Evolutionary conservation across 768 basidiomycete genomes (phyloP), one percentile per base, ranked within the genome.

Genomic region (Exsudoporus frostii): DNA sequence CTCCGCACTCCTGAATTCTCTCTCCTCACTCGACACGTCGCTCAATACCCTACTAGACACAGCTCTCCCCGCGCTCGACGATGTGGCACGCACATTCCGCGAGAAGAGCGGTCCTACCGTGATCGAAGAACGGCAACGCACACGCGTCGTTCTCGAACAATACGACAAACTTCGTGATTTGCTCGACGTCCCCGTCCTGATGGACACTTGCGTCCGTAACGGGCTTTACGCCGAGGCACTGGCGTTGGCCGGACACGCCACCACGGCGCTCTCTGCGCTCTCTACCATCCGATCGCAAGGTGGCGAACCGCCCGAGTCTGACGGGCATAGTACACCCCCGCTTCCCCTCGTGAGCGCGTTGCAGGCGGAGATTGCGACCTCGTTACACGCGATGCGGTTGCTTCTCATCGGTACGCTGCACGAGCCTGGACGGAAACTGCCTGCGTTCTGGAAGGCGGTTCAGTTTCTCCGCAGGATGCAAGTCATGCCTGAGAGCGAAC

Each of bases 181-280:
- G 33, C 82, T 98, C 51, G 94, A 97, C 60, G 81, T 95, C 44
- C 93, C 96, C 9, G 76, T 89, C 46, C 79, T 99, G 29, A 88
- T 97, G 65, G 92, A 96, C 66, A 91, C 92, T 1, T 98, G 93
- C 65, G 89, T 97, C 14, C 82, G 93, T 36, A 93, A 92, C 63
- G 92, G 92, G 7, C 88, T 90, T 70, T 98, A 94, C 73, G 79
- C 85, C 48, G 97, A 98, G 66, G 95, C 94, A 0, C 79, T 98
- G 51, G 88, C 92, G 25, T 79, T 98, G 36, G 80, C 88, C 6
- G 74, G 80, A 24, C 93, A 96, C 68, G 85, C 87, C 0, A 72
- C 75, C 38, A 66, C 78, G 15, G 71, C 87, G 53, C 76, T 73
- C 33, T 63, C 65, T 49, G 76, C 72, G 40, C 43, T 69, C 11